These are phyloP conservation scores for Picea abies DNA, from an alignment of 83 land plant species.

Conservation along the genomic window DNA sequence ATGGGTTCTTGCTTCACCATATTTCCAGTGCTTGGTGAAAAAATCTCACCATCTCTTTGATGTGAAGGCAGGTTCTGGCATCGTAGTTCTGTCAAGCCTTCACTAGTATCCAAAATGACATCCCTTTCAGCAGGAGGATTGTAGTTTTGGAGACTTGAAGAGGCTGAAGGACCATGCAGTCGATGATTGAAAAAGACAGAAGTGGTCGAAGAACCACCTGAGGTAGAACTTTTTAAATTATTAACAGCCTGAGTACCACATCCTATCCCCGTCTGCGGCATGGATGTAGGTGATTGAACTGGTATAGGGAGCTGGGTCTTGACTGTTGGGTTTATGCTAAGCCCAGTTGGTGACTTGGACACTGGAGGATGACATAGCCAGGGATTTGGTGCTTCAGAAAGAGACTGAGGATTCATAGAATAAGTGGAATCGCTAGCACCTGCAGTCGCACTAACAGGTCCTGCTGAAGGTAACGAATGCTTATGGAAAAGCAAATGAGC, in stretches of 20 bases:
- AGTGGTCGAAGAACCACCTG: not conserved
- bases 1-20: slow-evolving; percentile 4
- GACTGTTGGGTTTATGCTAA: not conserved
- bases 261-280: not conserved
- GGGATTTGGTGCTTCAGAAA: slow-evolving; percentile 5
- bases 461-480: slow-evolving; percentile 23
- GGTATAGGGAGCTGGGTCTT: not conserved
- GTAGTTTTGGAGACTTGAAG: not conserved
- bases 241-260: not conserved
- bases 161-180: not conserved
- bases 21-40: not conserved
- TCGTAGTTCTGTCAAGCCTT: slow-evolving; percentile 3
- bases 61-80: slow-evolving; percentile 2
- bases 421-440: not conserved
- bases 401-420: not conserved
- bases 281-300: slow-evolving; percentile 6
- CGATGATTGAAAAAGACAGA: slow-evolving; percentile 7
- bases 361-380: slow-evolving; percentile 6
- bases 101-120: not conserved
- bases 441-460: slow-evolving; percentile 16
- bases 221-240: not conserved
- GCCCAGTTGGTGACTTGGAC: not conserved
- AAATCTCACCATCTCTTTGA: not conserved
- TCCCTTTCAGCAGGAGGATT: not conserved
- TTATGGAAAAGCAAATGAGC: slow-evolving; percentile 67